phyloP scores from a whole-genome alignment of 441 rosid genomes.

The Pelargonium cotyledonis region DNA sequence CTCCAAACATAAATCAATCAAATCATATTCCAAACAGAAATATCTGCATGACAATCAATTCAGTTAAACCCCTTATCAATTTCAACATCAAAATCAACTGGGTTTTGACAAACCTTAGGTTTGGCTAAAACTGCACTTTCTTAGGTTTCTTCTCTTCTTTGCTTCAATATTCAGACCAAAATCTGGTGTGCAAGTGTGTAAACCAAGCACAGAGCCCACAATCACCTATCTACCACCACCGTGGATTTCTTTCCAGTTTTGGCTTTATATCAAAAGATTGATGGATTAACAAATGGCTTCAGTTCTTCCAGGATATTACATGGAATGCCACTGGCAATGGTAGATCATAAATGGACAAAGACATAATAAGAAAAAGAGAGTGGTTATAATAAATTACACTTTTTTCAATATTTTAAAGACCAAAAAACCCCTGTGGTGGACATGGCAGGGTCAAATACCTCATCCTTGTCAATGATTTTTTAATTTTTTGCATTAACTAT shows the following conservation, averaged over 20 bases:
- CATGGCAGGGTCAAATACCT: neutral
- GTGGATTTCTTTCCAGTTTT: neutral
- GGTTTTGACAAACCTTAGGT: neutral
- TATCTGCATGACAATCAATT: neutral
- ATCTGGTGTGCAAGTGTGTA: neutral
- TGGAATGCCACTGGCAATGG: conserved; percentile 1
- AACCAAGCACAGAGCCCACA: neutral
- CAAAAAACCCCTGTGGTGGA: conserved; percentile 2
- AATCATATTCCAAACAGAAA: neutral
- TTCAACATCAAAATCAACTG: too few relatives aligned
- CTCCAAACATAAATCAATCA: neutral
- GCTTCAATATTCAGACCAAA: neutral
- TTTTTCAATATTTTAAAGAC: neutral
- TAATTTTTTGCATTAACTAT: neutral
- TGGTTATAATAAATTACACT: neutral
- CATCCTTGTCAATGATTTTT: neutral
- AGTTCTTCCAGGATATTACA: neutral
- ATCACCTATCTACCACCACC: neutral
- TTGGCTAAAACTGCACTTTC: neutral
- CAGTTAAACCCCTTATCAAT: neutral
- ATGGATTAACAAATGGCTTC: neutral
- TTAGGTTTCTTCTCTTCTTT: neutral
- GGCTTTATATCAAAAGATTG: neutral
- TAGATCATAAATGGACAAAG: neutral
- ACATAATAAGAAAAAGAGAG: neutral